Evolutionary conservation across 2,329 filamentous ascomycete species (phyloP).

Genomic region (Phyllosticta citribraziliensis): DNA sequence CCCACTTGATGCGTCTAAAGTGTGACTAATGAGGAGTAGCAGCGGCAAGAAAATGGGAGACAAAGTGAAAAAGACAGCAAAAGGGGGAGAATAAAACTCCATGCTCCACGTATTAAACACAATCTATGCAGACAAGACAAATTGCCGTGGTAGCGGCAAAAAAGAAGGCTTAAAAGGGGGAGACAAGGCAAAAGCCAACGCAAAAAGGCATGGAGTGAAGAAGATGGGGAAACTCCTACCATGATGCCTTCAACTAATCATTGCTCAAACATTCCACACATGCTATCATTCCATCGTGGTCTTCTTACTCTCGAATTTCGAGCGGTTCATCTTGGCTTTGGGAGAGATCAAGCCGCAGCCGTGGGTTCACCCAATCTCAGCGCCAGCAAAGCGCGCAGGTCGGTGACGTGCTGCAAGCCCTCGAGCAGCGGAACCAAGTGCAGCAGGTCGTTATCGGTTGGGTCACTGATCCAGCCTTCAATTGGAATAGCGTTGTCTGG

Average conservation of each 20-base stretch:
- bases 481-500: slow-evolving; percentile 97
- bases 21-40: neutral
- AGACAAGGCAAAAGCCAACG: neutral
- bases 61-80: neutral
- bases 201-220: neutral
- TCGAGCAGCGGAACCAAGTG: slow-evolving; percentile 88
- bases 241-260: neutral
- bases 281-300: neutral
- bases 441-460: slow-evolving; percentile 89
- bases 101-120: neutral
- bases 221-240: slow-evolving; percentile 1
- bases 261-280: neutral
- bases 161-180: neutral
- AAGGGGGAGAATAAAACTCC: neutral
- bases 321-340: neutral
- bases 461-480: slow-evolving; percentile 98
- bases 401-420: slow-evolving; percentile 90
- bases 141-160: neutral
- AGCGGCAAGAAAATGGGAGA: neutral
- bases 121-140: neutral
- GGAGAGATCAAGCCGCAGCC: slow-evolving; percentile 10
- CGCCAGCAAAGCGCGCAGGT: slow-evolving; percentile 83
- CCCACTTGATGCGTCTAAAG: neutral
- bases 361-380: slow-evolving; percentile 68
- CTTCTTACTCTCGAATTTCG: neutral